Evolutionary conservation across 2,329 filamentous ascomycete genomes (phyloP).

Genomic region (Sclerotinia sclerotiorum): DNA sequence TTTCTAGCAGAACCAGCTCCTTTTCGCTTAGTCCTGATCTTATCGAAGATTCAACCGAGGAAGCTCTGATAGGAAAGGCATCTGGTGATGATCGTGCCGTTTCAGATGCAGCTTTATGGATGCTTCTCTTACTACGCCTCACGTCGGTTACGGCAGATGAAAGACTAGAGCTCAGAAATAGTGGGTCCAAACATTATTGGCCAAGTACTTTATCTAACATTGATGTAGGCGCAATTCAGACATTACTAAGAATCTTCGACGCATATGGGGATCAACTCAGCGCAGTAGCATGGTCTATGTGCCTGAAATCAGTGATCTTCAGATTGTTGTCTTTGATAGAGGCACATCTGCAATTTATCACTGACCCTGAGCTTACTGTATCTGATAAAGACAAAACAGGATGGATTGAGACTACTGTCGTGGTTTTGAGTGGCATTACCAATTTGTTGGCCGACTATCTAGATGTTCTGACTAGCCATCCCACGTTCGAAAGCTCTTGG

Average conservation of each 20-base stretch:
- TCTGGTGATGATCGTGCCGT: conserved; percentile 58
- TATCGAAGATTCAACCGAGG: conserved; percentile 55
- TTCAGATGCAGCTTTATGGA: conserved; percentile 73
- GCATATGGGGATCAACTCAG: conserved; percentile 81
- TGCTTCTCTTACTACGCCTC: conserved; percentile 70
- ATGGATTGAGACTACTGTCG: conserved; percentile 73
- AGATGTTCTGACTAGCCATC: conserved; percentile 64
- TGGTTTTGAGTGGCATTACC: conserved; percentile 71
- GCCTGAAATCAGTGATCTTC: conserved; percentile 78
- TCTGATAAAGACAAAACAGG: conserved; percentile 50
- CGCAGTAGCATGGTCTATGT: conserved; percentile 78
- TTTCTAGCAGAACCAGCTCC: conserved; percentile 60
- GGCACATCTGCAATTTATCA: conserved; percentile 48
- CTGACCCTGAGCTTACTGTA: conserved; percentile 40
- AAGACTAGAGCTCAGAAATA: conserved; percentile 75
- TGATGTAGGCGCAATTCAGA: conserved; percentile 72
- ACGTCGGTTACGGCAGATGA: conserved; percentile 70
- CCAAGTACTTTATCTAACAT: conserved; percentile 36
- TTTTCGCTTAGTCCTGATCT: conserved; percentile 59
- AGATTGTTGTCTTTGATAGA: conserved; percentile 72
- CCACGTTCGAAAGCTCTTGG: conserved; percentile 73
- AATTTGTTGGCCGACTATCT: conserved; percentile 75
- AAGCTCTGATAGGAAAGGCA: conserved; percentile 58
- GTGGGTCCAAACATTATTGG: conserved; percentile 42
- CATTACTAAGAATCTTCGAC: conserved; percentile 85